Conservation (phyloP, 78 protist genomes). For the Dictyostelium intermedium region DNA sequence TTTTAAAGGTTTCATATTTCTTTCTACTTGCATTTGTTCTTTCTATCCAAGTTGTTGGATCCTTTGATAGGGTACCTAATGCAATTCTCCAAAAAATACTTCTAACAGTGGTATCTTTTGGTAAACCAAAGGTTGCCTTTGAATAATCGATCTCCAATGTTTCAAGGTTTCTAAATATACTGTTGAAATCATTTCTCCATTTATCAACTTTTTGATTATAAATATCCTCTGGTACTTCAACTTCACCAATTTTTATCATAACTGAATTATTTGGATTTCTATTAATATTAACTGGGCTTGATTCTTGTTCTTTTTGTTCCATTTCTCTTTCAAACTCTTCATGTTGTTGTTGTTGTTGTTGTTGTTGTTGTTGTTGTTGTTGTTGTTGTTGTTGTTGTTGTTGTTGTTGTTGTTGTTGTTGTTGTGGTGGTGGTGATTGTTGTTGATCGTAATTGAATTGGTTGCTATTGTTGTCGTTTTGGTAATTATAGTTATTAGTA, state of each 20-base stretch:
- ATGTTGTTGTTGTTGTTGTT: not conserved
- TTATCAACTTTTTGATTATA: not conserved
- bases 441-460: not conserved
- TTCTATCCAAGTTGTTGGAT: slow-evolving; percentile 37
- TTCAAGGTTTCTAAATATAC: not conserved
- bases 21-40: slow-evolving; percentile 27
- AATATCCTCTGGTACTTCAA: not conserved
- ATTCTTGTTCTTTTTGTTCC: not conserved
- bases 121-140: not conserved
- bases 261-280: slow-evolving; percentile 10
- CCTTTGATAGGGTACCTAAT: slow-evolving; percentile 10
- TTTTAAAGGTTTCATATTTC: slow-evolving; percentile 49
- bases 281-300: not conserved
- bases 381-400: not conserved
- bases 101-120: slow-evolving; percentile 19
- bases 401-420: not conserved
- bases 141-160: not conserved
- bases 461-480: not conserved
- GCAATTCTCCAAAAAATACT: slow-evolving; percentile 47
- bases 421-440: not conserved
- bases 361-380: not conserved
- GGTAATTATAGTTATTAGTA: not conserved
- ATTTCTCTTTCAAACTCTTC: not conserved
- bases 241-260: not conserved
- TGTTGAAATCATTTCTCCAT: slow-evolving; percentile 6